Base-by-base conservation (phyloP, 164 flowering plant species). In the Paratinospora sagittata region DNA sequence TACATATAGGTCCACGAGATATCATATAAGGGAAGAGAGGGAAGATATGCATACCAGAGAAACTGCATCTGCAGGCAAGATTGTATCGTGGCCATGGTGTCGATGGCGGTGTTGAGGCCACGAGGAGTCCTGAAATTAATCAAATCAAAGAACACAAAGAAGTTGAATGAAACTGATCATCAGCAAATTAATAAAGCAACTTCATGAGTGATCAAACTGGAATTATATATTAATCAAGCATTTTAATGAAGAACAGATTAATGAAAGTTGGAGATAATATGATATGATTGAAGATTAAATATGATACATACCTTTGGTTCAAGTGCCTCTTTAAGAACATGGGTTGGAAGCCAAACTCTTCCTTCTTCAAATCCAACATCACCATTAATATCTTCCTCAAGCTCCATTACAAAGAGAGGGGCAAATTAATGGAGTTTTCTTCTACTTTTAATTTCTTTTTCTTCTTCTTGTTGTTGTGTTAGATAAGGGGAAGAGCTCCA, bases 341-440 rank as follows among this genome's bases (percentile, higher is more conserved):
- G 81, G 36, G 86, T 70, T 7, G 91, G 87, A 19, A 85, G 84
- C 83, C 87, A 78, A 0, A 71, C 64, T 74, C 74, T 78, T 64
- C 77, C 85, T 63, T 86, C 88, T 70, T 83, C 84, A 24, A 82
- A 69, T 37, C 81, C 81, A 60, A 82, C 72, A 39, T 68, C 77
- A 10, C 70, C 78, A 52, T 52, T 17, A 39, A 78, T 68, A 27
- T 73, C 79, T 17, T 47, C 74, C 33, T 41, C 45, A 23, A 66
- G 45, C 57, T 43, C 52, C 27, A 39, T 30, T n/a, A n/a, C 10
- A n/a, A n/a, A n/a, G n/a, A n/a, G n/a, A 12, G n/a, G n/a, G n/a
- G 1, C 16, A 36, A 17, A n/a, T n/a, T n/a, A n/a, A 10, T 47
- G n/a, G 33, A 21, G 27, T 3, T 23, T 66, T n/a, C n/a, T n/a